Percentiles rank a stretch among this genome's conserved stretches.
phyloP scores from a whole-genome alignment of 768 basidiomycete species.

The Phaffia australis region DNA sequence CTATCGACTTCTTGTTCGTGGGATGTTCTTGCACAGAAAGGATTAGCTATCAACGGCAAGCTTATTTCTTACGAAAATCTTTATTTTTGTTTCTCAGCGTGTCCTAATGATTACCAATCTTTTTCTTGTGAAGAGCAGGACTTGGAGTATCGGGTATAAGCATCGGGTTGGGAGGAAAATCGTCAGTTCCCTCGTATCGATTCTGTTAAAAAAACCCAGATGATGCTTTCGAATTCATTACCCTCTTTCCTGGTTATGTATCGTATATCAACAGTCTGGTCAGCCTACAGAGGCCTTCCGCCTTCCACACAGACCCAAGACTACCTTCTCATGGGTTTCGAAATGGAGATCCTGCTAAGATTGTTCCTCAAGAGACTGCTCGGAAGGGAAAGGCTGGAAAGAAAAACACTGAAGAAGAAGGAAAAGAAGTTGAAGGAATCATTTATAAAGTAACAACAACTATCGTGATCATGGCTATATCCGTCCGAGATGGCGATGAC shows the following conservation, averaged over 20 bases:
- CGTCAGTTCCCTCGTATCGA: not conserved
- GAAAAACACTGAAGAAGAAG: conserved; percentile 35
- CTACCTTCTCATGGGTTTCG: conserved; percentile 84
- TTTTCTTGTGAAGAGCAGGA: conserved; percentile 3
- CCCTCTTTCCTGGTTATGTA: not conserved
- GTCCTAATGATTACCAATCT: not conserved
- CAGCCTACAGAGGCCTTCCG: conserved; percentile 70
- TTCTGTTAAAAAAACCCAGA: not conserved
- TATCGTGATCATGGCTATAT: conserved; percentile 65
- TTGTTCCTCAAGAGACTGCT: conserved; percentile 55
- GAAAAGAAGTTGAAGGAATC: conserved; percentile 56
- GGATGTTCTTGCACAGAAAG: conserved; percentile 76
- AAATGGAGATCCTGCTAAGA: conserved; percentile 80
- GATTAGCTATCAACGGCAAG: conserved; percentile 58
- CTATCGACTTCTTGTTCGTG: conserved; percentile 71
- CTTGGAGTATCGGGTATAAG: conserved; percentile 61
- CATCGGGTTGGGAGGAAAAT: conserved; percentile 79
- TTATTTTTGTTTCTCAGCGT: not conserved
- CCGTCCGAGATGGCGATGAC: conserved; percentile 48
- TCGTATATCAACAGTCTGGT: conserved; percentile 50
- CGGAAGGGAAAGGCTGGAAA: conserved; percentile 20
- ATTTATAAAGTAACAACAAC: conserved; percentile 79
- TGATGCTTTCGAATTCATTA: not conserved
- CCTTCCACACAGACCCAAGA: conserved; percentile 56
- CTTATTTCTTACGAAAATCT: not conserved